phyloP scores from a whole-genome alignment of 345 rosid species.

The Erysimum cheiranthoides region DNA sequence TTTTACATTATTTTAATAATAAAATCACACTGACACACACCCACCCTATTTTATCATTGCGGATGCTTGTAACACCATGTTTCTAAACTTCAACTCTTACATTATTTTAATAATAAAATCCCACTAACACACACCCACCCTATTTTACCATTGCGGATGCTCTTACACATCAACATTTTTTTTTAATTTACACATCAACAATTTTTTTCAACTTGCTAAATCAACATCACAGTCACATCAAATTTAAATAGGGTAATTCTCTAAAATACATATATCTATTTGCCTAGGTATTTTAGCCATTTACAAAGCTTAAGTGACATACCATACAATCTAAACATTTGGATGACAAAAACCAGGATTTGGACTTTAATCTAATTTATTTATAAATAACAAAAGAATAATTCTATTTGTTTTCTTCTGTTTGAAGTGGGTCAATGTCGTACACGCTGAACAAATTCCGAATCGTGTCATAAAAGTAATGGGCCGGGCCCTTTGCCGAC shows the following conservation, averaged over 20 bases:
- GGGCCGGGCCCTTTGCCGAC: conserved; percentile 47
- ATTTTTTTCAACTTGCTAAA: not conserved
- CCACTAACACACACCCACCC: no score
- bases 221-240: not conserved
- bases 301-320: not conserved
- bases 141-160: no score
- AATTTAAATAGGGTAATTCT: no score
- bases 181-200: not conserved
- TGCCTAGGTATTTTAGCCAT: not conserved
- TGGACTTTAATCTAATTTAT: no score
- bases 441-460: not conserved
- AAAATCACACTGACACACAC: no score
- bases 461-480: conserved; percentile 19
- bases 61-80: no score
- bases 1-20: no score
- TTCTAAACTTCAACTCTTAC: no score
- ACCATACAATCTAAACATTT: not conserved
- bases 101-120: no score
- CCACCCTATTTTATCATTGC: no score
- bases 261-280: no score
- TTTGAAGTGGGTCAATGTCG: conserved; percentile 30
- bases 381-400: not conserved
- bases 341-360: not conserved
- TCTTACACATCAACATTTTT: not conserved
- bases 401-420: not conserved